phyloP scores from a whole-genome alignment of 192 early-diverging fungal genomes.

The Gamsiella multidivaricata region DNA sequence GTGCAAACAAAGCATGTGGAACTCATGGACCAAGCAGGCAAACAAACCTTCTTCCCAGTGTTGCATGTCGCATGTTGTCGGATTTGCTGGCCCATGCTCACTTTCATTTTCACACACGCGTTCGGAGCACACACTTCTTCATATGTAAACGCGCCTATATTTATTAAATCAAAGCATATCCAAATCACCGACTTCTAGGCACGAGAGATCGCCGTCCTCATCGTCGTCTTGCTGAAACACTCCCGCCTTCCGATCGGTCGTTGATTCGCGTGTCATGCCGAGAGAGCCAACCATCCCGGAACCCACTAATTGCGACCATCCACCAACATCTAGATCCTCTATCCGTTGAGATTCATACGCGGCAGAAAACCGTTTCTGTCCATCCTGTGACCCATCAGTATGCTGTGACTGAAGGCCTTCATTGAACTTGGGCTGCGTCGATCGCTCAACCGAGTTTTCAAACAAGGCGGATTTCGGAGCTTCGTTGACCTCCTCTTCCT shows the following conservation, averaged over 20 bases:
- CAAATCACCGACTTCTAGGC: slow-evolving; percentile 23
- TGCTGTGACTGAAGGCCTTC: too few relatives aligned
- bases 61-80: too few relatives aligned
- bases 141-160: too few relatives aligned
- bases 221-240: not conserved
- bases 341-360: slow-evolving; percentile 21
- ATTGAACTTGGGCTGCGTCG: too few relatives aligned
- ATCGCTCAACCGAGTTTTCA: not conserved
- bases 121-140: too few relatives aligned
- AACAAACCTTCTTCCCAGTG: too few relatives aligned
- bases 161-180: not conserved
- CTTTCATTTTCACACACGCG: too few relatives aligned
- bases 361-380: not conserved
- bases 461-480: too few relatives aligned
- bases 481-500: slow-evolving; percentile 2
- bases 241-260: not conserved
- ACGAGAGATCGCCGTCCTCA: slow-evolving; percentile 23
- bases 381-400: not conserved
- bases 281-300: not conserved
- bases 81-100: too few relatives aligned
- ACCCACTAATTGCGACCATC: slow-evolving; percentile 11
- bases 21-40: too few relatives aligned
- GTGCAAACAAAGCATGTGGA: too few relatives aligned
- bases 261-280: not conserved
- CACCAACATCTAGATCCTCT: slow-evolving; percentile 31